Conservation (phyloP, 441 rosid genomes). For the Macaranga tanarius region DNA sequence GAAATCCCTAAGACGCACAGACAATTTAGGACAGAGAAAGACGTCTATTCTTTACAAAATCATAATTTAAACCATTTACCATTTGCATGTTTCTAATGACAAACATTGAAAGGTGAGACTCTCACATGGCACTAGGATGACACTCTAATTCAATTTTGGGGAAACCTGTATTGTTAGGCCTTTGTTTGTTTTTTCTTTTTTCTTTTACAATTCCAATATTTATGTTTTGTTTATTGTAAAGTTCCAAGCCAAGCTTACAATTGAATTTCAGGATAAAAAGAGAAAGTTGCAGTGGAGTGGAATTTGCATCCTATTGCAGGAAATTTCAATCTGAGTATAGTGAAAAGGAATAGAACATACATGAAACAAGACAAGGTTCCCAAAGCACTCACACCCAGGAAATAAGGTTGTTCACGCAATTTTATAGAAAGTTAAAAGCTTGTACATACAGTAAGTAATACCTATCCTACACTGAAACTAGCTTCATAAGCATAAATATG, state of each 20-base stretch:
- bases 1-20: neutral
- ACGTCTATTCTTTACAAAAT: neutral
- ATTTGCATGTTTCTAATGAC: neutral
- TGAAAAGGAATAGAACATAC: neutral
- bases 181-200: too few relatives aligned
- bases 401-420: neutral
- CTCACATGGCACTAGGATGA: neutral
- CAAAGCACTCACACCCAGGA: neutral
- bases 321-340: neutral
- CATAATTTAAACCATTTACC: neutral
- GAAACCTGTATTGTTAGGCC: neutral
- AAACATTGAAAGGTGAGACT: neutral
- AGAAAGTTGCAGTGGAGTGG: neutral
- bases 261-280: neutral
- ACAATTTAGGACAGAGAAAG: neutral
- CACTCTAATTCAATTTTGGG: neutral
- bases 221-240: neutral
- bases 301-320: neutral
- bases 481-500: too few relatives aligned
- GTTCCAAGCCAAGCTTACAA: neutral
- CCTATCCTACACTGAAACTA: too few relatives aligned
- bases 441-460: too few relatives aligned
- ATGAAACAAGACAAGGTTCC: too few relatives aligned
- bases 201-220: neutral
- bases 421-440: neutral